A percentile compares a stretch with the other conserved stretches of the same genome.
Conservation (phyloP, 2,329 filamentous ascomycete genomes). For the Fusarium sp. region DNA sequence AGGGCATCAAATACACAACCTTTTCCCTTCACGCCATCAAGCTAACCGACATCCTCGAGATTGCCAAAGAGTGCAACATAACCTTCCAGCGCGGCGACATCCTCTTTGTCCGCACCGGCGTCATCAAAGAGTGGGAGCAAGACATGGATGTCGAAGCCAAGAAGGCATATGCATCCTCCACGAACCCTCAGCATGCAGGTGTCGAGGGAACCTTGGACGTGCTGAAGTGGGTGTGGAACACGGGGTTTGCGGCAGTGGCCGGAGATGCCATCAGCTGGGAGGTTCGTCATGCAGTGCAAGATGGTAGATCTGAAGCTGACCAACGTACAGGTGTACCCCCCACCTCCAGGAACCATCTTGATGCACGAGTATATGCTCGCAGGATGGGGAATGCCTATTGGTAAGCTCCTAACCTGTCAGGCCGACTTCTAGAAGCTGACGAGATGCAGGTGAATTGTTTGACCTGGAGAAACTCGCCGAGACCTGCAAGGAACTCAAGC, state of each 20-base stretch:
- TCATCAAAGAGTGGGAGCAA: constrained; percentile 56
- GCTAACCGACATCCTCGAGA: constrained; percentile 44
- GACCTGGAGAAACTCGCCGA: constrained; percentile 51
- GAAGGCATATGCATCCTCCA: constrained; percentile 49
- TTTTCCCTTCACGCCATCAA: constrained; percentile 55
- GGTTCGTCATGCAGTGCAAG: constrained; percentile 48
- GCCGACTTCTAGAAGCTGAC: not conserved
- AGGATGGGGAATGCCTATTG: constrained; percentile 59
- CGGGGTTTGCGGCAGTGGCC: constrained; percentile 66
- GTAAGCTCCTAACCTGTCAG: not conserved
- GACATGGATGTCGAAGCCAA: constrained; percentile 51
- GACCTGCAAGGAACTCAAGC: constrained; percentile 64
- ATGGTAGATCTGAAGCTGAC: not conserved
- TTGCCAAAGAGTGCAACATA: constrained; percentile 56
- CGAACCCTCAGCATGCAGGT: constrained; percentile 52
- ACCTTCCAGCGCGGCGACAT: constrained; percentile 63
- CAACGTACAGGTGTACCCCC: constrained; percentile 39
- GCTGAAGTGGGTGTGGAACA: constrained; percentile 70
- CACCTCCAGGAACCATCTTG: constrained; percentile 8
- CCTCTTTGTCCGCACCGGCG: constrained; percentile 66
- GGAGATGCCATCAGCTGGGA: constrained; percentile 68
- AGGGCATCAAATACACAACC: constrained; percentile 53
- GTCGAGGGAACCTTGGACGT: constrained; percentile 62
- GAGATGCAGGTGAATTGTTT: constrained; percentile 49
- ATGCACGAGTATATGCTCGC: constrained; percentile 61